phyloP scores from a whole-genome alignment of 805 yeast species.

The Candida silvatica region DNA sequence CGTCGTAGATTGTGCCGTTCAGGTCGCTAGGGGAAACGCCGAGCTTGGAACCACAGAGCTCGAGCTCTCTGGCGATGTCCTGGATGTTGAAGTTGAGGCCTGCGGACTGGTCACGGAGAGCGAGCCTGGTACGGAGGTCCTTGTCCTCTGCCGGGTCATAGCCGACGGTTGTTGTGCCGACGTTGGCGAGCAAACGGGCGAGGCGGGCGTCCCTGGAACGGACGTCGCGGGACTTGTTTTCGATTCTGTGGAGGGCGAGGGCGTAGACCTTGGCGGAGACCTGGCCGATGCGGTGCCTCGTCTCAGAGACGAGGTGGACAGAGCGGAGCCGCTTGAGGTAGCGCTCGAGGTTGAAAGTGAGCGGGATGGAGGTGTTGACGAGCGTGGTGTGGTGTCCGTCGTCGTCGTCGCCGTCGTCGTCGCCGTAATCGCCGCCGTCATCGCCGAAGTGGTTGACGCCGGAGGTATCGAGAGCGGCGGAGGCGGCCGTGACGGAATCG shows the following conservation, averaged over 20 bases:
- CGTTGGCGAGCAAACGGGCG: constrained; percentile 21
- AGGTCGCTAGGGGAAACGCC: constrained; percentile 29
- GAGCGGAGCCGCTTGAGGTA: constrained; percentile 63
- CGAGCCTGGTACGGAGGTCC: constrained; percentile 19
- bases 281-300: constrained; percentile 60
- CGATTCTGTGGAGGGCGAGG: constrained; percentile 48
- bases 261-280: constrained; percentile 58
- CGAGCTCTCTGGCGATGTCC: constrained; percentile 28
- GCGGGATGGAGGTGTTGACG: constrained; percentile 40
- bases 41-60: constrained; percentile 23
- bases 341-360: constrained; percentile 57
- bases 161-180: constrained; percentile 24
- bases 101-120: constrained; percentile 27
- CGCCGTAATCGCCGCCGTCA: constrained; percentile 6
- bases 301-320: constrained; percentile 51
- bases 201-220: constrained; percentile 11
- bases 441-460: constrained; percentile 10
- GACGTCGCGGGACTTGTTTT: constrained; percentile 33
- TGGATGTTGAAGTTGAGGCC: constrained; percentile 31
- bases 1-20: constrained; percentile 24
- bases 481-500: constrained; percentile 1
- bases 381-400: constrained; percentile 22
- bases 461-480: constrained; percentile 7
- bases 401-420: constrained; percentile 4
- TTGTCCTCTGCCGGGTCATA: constrained; percentile 21